Evolutionary conservation across 1,284 basidiomycete genomes (phyloP).

Genomic region (Papiliotrema flavescens): DNA sequence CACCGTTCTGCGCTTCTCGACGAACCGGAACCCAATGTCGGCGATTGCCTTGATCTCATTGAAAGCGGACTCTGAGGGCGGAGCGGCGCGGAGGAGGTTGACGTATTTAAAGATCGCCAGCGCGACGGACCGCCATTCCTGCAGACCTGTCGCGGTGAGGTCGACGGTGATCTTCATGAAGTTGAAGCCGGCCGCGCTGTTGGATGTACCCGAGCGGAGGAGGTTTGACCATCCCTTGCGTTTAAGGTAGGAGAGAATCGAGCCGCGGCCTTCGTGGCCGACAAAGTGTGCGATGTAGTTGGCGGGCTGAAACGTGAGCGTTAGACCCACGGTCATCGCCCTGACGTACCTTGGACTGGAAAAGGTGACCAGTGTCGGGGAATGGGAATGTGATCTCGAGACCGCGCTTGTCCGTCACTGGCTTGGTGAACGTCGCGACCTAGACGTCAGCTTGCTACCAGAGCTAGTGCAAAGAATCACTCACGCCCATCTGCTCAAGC

Average conservation of each 20-base stretch:
- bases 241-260: slow-evolving; percentile 88
- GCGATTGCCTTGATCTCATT: slow-evolving; percentile 73
- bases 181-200: slow-evolving; percentile 68
- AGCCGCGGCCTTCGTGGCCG: slow-evolving; percentile 95
- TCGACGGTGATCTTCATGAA: slow-evolving; percentile 83
- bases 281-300: slow-evolving; percentile 80
- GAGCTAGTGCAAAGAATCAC: slow-evolving; percentile 26
- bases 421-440: slow-evolving; percentile 81
- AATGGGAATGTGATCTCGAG: slow-evolving; percentile 87
- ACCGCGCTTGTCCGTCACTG: slow-evolving; percentile 83
- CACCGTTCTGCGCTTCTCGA: slow-evolving; percentile 76
- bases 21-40: slow-evolving; percentile 78
- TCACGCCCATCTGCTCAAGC: slow-evolving; percentile 66
- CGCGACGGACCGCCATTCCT: slow-evolving; percentile 72
- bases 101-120: slow-evolving; percentile 82
- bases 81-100: slow-evolving; percentile 65
- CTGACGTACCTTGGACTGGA: slow-evolving; percentile 61
- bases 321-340: background rate
- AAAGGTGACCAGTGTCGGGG: slow-evolving; percentile 74
- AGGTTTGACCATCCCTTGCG: slow-evolving; percentile 84
- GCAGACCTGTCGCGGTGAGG: slow-evolving; percentile 82
- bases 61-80: slow-evolving; percentile 71
- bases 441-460: slow-evolving; percentile 43
- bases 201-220: slow-evolving; percentile 69
- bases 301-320: slow-evolving; percentile 55